phyloP scores from a whole-genome alignment of 2,329 filamentous ascomycete species.

The Zymoseptoria pseudotritici region DNA sequence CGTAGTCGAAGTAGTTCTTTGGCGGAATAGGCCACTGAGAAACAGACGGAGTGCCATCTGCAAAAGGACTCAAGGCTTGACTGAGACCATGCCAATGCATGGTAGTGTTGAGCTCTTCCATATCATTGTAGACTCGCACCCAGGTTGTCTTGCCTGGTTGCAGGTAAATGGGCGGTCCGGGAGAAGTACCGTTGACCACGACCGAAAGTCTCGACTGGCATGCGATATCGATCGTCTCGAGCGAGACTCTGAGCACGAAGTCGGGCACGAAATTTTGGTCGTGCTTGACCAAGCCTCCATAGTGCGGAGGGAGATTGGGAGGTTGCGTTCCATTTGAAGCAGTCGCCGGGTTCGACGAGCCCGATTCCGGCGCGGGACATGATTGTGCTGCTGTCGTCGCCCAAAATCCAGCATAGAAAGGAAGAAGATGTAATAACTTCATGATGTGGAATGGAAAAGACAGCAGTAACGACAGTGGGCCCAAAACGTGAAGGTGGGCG shows the following conservation, averaged over 20 bases:
- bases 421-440: background rate
- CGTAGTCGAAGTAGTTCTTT: slow-evolving; percentile 59
- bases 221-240: slow-evolving; percentile 36
- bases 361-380: background rate
- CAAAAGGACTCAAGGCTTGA: slow-evolving; percentile 53
- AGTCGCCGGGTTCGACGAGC: background rate
- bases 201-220: slow-evolving; percentile 43
- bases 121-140: slow-evolving; percentile 55
- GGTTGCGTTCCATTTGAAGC: background rate
- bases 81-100: slow-evolving; percentile 64
- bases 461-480: background rate
- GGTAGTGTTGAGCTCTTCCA: slow-evolving; percentile 48
- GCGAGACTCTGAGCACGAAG: slow-evolving; percentile 41
- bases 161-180: slow-evolving; percentile 45
- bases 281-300: slow-evolving; percentile 17
- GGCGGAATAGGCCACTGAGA: slow-evolving; percentile 60
- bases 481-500: background rate
- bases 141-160: slow-evolving; percentile 42
- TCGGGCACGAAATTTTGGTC: slow-evolving; percentile 35
- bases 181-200: slow-evolving; percentile 47
- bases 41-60: slow-evolving; percentile 54
- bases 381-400: background rate
- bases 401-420: background rate
- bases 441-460: background rate
- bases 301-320: background rate